Evolutionary conservation across 805 yeast genomes (phyloP).

Genomic region (Cyberlindnera xylosilytica): DNA sequence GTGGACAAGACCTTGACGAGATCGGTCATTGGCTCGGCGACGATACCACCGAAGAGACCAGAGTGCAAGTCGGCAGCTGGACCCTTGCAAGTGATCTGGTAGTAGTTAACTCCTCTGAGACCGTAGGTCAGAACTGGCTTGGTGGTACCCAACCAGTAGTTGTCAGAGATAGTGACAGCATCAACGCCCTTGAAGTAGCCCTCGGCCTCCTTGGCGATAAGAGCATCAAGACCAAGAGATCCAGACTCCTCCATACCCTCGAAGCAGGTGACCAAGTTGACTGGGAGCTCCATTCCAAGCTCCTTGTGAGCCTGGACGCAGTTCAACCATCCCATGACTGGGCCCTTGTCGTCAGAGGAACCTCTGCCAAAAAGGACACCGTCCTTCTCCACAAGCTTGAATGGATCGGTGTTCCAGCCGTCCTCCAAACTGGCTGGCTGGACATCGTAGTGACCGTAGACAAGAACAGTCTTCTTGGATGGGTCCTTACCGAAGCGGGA

Average conservation of each 20-base stretch:
- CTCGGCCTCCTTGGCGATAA: slow-evolving; percentile 76
- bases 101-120: slow-evolving; percentile 93
- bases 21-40: slow-evolving; percentile 97
- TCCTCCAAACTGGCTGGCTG: slow-evolving; percentile 93
- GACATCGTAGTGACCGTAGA: slow-evolving; percentile 97
- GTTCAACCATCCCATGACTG: slow-evolving; percentile 96
- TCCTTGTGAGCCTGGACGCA: slow-evolving; percentile 86
- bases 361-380: slow-evolving; percentile 87
- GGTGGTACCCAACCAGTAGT: slow-evolving; percentile 97
- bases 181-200: slow-evolving; percentile 84
- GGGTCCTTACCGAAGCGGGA: slow-evolving; percentile 85
- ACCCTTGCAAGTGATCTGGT: slow-evolving; percentile 76
- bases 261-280: slow-evolving; percentile 86
- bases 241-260: slow-evolving; percentile 99
- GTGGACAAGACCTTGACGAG: slow-evolving; percentile 71
- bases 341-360: slow-evolving; percentile 97
- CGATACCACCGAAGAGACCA: slow-evolving; percentile 95
- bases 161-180: slow-evolving; percentile 94
- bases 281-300: slow-evolving; percentile 85
- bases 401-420: slow-evolving; percentile 96
- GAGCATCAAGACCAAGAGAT: slow-evolving; percentile 81
- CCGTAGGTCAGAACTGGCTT: slow-evolving; percentile 98
- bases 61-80: slow-evolving; percentile 98
- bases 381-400: slow-evolving; percentile 65
- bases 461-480: slow-evolving; percentile 78